Percentiles rank a stretch among this genome's conserved stretches.
Conservation (phyloP, 345 rosid genomes). For the Microcos paniculata region DNA sequence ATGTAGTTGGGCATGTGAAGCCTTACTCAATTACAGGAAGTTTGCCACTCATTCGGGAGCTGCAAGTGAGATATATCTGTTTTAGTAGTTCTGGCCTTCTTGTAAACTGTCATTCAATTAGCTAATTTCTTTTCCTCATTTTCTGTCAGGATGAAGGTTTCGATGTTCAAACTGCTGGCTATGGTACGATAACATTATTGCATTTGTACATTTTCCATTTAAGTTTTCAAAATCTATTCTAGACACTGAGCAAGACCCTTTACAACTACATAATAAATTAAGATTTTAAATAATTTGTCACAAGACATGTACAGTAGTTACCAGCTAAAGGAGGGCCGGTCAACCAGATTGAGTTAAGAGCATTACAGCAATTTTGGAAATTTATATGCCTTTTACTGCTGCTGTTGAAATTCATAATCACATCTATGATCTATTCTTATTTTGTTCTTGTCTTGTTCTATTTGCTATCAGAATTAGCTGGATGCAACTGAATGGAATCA, state of each 20-base stretch:
- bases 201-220: constrained; percentile 2
- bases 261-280: neutral
- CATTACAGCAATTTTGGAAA: too few species aligned
- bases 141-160: constrained; percentile 82
- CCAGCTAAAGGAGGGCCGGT: neutral
- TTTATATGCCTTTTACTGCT: neutral
- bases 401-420: neutral
- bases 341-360: neutral
- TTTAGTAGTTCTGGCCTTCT: neutral
- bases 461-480: neutral
- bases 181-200: constrained; percentile 46
- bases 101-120: neutral
- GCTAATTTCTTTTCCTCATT: constrained; percentile 12
- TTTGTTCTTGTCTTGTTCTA: constrained; percentile 1
- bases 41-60: constrained; percentile 86
- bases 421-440: neutral
- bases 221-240: neutral
- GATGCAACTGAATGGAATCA: neutral
- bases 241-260: neutral
- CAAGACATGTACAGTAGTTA: neutral
- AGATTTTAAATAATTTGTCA: neutral
- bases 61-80: constrained; percentile 52
- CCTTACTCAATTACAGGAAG: constrained; percentile 96
- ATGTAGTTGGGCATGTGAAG: constrained; percentile 82
- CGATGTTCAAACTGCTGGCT: constrained; percentile 92